These are phyloP conservation scores for Cavenderia fasciculata DNA, from an alignment of 78 protist species.

Conservation along the genomic window DNA sequence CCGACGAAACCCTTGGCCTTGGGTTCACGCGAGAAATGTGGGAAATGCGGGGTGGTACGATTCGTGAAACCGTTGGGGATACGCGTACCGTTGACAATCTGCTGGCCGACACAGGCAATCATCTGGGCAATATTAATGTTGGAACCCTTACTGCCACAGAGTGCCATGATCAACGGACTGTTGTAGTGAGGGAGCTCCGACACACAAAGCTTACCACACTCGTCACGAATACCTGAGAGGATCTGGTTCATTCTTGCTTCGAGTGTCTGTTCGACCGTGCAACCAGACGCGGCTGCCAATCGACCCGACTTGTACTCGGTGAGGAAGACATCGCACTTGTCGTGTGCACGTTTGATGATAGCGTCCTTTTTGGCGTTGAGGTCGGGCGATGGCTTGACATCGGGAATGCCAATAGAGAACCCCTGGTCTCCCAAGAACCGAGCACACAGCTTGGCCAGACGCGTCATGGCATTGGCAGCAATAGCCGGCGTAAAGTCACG, in stretches of 20 bases:
- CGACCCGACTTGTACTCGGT: conserved; percentile 76
- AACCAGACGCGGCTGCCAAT: conserved; percentile 90
- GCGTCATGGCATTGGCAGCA: conserved; percentile 93
- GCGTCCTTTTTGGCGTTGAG: conserved; percentile 83
- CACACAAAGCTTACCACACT: conserved; percentile 94
- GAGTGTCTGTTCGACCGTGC: conserved; percentile 91
- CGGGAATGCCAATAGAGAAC: conserved; percentile 98
- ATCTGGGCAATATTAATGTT: conserved; percentile 98
- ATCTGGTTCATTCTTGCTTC: conserved; percentile 87
- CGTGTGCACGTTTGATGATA: conserved; percentile 83
- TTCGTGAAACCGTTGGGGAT: conserved; percentile 98
- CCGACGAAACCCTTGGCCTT: conserved; percentile 98
- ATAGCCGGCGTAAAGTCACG: conserved; percentile 79
- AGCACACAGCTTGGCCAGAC: conserved; percentile 92
- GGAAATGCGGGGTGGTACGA: conserved; percentile 99
- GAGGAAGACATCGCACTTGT: conserved; percentile 81
- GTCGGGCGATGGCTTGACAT: conserved; percentile 91
- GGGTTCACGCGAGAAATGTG: conserved; percentile 71
- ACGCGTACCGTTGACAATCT: conserved; percentile 96
- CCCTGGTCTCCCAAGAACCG: conserved; percentile 86
- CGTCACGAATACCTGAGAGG: conserved; percentile 95
- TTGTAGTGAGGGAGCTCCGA: conserved; percentile 87
- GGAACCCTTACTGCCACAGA: conserved; percentile 99
- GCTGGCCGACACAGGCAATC: conserved; percentile 99
- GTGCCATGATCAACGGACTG: conserved; percentile 98